Evolutionary conservation across 371 early-diverging fungal species (phyloP), one percentile per base, ranked within the genome.

Genomic region (Lichtheimia hyalospora): DNA sequence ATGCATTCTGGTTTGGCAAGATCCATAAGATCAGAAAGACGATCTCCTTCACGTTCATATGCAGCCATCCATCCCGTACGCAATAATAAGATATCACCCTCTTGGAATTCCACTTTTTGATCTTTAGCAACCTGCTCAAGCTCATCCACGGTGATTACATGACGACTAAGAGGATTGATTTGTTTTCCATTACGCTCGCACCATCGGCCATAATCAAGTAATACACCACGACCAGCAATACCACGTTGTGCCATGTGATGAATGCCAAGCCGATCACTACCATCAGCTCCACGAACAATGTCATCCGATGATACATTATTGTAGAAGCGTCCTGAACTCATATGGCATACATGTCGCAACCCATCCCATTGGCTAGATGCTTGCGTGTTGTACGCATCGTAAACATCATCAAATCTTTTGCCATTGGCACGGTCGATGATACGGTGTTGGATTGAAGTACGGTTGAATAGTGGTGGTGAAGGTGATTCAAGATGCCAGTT

Each of bases 291-390:
- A 25, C 2, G 25, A 13, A 39, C 4, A 21, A 77, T 54, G 23
- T 73, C 60, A 2, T 44, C 21, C 1, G 62, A 24, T n/a, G 57
- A 20, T 0, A 73, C 64, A 16, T 70, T 68, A 40, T 75, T 75
- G 25, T 79, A 79, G 48, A 71, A 79, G 0, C 53, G 28, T 3
- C 66, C 62, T 13, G 61, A 42, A 0, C 46, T 24, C 1, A 62
- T 15, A 42, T 69, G 71, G 28, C 68, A 61, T 1, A 73, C 48
- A 54, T 79, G 79, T 8, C 71, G 69, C 3, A 79, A 62, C 25
- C 79, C 79, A 53, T 79, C 79, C 75, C 75, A 79, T 52, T 79
- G 79, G 5, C 70, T 63, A 1, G 72, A 71, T 5, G 72, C 52
- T 25, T 79, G 79, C 0, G 79, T 69, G 25, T 79, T 79, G 44